Evolutionary conservation across 768 basidiomycete genomes (phyloP).

Genomic region (Gautieria morchelliformis): DNA sequence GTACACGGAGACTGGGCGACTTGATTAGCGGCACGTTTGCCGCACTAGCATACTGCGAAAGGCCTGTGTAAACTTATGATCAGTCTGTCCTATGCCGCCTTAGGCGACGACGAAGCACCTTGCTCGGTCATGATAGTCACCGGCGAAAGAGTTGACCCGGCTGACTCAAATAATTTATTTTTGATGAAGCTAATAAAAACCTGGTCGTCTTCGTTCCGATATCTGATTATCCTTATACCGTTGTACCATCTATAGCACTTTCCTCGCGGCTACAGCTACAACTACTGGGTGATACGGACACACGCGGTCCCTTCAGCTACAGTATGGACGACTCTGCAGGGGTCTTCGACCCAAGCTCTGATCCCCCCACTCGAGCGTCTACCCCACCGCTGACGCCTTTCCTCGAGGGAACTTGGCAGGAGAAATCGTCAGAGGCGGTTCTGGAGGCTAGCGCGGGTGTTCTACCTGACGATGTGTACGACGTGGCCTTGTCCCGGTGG

Average conservation of each 20-base stretch:
- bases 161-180: too few species aligned
- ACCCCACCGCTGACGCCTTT: background rate
- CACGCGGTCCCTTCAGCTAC: background rate
- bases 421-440: background rate
- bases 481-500: conserved; percentile 55
- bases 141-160: background rate
- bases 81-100: background rate
- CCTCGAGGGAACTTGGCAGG: background rate
- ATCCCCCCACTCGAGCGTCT: background rate
- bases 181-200: too few species aligned
- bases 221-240: too few species aligned
- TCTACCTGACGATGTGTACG: conserved; percentile 37
- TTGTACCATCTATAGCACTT: background rate
- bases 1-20: conserved; percentile 83
- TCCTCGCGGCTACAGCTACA: too few species aligned
- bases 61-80: conserved; percentile 2
- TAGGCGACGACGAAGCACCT: background rate
- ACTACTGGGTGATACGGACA: background rate
- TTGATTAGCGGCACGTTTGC: conserved; percentile 80
- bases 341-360: background rate
- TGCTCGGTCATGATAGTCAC: background rate
- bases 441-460: conserved; percentile 10
- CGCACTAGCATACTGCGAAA: conserved; percentile 73
- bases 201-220: too few species aligned
- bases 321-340: background rate